Evolutionary conservation across 257 asterid species (phyloP).

Genomic region (Lycium barbarum): DNA sequence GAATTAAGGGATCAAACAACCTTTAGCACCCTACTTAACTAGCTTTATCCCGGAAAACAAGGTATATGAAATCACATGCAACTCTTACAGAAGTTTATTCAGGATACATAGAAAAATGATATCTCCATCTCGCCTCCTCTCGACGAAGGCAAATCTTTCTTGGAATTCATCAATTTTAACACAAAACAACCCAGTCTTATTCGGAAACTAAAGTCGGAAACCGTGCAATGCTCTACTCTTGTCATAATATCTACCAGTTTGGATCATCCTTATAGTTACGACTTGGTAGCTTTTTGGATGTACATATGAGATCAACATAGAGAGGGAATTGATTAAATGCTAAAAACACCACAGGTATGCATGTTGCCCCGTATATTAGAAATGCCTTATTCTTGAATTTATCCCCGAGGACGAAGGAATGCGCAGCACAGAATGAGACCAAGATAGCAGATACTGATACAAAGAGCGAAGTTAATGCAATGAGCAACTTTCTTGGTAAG

Average conservation of each 20-base stretch:
- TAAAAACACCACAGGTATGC: slow-evolving; percentile 52
- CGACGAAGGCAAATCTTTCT: not conserved
- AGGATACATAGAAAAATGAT: slow-evolving; percentile 2
- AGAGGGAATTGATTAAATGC: slow-evolving; percentile 57
- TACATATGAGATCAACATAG: slow-evolving; percentile 56
- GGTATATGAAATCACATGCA: not conserved
- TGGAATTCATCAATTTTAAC: slow-evolving; percentile 1
- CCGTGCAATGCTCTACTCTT: not conserved
- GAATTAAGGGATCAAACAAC: not conserved
- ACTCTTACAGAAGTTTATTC: not conserved
- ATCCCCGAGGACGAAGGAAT: slow-evolving; percentile 52
- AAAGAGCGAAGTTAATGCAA: slow-evolving; percentile 55
- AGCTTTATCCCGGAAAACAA: too few relatives aligned
- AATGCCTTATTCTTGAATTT: slow-evolving; percentile 38
- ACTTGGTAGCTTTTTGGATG: slow-evolving; percentile 59
- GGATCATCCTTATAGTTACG: too few relatives aligned
- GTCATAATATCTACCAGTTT: slow-evolving; percentile 8
- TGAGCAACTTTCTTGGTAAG: slow-evolving; percentile 58
- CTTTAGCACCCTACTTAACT: too few relatives aligned
- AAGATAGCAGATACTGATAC: slow-evolving; percentile 62
- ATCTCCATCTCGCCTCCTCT: not conserved
- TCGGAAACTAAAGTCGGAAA: too few relatives aligned
- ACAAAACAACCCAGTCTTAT: not conserved
- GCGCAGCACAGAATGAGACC: slow-evolving; percentile 66
- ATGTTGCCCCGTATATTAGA: slow-evolving; percentile 53